phyloP scores from a whole-genome alignment of 306 rosid species.

The Sophora flavescens region DNA sequence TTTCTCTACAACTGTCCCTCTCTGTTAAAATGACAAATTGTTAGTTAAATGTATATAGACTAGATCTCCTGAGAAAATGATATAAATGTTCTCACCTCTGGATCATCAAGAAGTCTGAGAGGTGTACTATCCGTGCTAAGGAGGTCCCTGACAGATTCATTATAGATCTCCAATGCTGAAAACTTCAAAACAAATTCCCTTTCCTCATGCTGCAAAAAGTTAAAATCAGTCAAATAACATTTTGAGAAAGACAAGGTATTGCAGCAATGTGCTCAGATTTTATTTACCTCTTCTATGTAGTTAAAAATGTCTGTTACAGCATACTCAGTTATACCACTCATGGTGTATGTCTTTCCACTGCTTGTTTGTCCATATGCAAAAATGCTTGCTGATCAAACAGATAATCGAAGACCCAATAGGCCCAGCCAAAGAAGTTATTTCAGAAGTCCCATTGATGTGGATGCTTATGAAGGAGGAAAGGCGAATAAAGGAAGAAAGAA shows the following conservation, averaged over 20 bases:
- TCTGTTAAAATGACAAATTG: constrained; percentile 59
- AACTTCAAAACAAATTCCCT: constrained; percentile 82
- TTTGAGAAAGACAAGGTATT: constrained; percentile 39
- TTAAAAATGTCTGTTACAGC: constrained; percentile 77
- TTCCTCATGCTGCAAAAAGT: constrained; percentile 69
- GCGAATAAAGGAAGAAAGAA: constrained; percentile 5
- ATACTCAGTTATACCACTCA: constrained; percentile 82
- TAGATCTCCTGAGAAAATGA: constrained; percentile 7
- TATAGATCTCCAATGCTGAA: constrained; percentile 94
- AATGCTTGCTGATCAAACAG: constrained; percentile 74
- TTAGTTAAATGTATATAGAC: constrained; percentile 38
- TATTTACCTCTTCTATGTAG: constrained; percentile 69
- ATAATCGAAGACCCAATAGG: constrained; percentile 40
- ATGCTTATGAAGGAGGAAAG: constrained; percentile 39
- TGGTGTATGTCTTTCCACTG: constrained; percentile 94
- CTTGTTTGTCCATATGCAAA: constrained; percentile 99
- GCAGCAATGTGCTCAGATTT: constrained; percentile 27
- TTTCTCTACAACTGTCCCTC: constrained; percentile 92
- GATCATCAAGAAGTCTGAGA: constrained; percentile 95
- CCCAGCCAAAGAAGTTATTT: constrained; percentile 3
- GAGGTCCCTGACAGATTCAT: constrained; percentile 97
- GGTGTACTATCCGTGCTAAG: constrained; percentile 80
- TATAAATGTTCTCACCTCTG: constrained; percentile 74
- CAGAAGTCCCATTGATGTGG: constrained; percentile 7
- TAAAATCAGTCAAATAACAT: constrained; percentile 43